Base-by-base conservation (phyloP, 2,329 filamentous ascomycete species). In the Zymoseptoria passerinii region DNA sequence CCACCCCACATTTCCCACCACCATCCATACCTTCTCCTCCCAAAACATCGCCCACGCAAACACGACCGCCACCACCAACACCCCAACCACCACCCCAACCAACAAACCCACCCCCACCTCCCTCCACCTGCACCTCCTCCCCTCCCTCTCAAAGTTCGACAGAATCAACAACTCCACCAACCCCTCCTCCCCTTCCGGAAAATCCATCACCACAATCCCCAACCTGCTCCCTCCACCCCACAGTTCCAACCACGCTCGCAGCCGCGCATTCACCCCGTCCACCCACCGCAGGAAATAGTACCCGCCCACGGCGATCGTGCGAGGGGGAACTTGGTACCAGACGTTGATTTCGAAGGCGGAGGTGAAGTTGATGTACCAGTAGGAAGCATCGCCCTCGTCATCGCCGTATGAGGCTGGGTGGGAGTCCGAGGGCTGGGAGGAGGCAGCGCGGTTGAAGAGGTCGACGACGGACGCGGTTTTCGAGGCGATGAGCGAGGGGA, bases 311-410 rank as follows among this genome's bases (percentile, higher is more conserved):
- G 77, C 77, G 48, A 79, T 73, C 67, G 75, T 62, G 5, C 64
- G 62, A 1, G 71, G 71, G 8, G 70, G 56, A 28, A 72, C 57
- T 58, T 73, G 71, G 58, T 71, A 70, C 56, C 63, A 71, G 27
- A 71, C 51, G 52, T 73, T 73, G 65, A 73, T 77, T 61, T 78
- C 76, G 7, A 75, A 77, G 3, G 75, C 75, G 18, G 72, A 76
- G 60, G 72, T 74, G 60, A 79, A 79, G 61, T 77, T 77, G 54
- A 77, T 65, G 53, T 71, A 77, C 75, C 75, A 77, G 35, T 71
- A 67, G 16, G 54, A 58, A 6, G 58, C 52, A 57, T 67, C 63
- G 5, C 13, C 13, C 35, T 44, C 35, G 13, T 44, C 35, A 16
- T 44, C 35, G 13, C n/a, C 35, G 13, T 44, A 3, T 13, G 35